phyloP scores from a whole-genome alignment of 345 rosid genomes.

The Murraya koenigii region DNA sequence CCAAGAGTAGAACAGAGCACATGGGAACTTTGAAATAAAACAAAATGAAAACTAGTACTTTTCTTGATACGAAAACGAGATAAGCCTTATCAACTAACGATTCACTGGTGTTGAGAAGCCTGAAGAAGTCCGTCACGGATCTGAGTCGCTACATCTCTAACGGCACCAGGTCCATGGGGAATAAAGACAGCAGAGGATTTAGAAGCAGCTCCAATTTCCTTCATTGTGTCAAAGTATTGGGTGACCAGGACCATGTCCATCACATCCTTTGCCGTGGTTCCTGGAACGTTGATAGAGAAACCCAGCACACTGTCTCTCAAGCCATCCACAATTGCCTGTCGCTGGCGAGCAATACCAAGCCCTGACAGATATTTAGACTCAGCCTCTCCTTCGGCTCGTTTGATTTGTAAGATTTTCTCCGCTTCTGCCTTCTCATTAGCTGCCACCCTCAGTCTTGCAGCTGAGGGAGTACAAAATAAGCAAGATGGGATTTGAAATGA shows the following conservation, averaged over 20 bases:
- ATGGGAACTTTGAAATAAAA: not conserved
- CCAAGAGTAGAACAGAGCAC: not conserved
- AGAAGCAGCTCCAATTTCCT: conserved; percentile 38
- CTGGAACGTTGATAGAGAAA: conserved; percentile 34
- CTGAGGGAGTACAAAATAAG: conserved; percentile 15
- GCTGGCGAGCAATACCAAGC: conserved; percentile 36
- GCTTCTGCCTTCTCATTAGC: conserved; percentile 41
- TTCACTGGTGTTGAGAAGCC: conserved; percentile 21
- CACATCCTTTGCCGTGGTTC: conserved; percentile 40
- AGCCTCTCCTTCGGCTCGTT: conserved; percentile 41
- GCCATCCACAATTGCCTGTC: conserved; percentile 43
- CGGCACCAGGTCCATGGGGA: conserved; percentile 43
- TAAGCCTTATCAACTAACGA: not conserved
- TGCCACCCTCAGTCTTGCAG: conserved; percentile 39
- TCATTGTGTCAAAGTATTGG: conserved; percentile 39
- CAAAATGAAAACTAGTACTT: not conserved
- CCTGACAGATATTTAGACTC: conserved; percentile 39
- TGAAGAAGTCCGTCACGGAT: conserved; percentile 40
- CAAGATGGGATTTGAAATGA: not conserved
- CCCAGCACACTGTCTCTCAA: conserved; percentile 39
- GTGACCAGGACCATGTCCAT: conserved; percentile 42
- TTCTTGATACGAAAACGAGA: not conserved
- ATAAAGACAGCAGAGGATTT: conserved; percentile 38
- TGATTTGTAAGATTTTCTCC: conserved; percentile 37
- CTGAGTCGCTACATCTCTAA: conserved; percentile 40